phyloP scores from a whole-genome alignment of 225 moss, liverwort and hornwort genomes.

The Climacium dendroides region DNA sequence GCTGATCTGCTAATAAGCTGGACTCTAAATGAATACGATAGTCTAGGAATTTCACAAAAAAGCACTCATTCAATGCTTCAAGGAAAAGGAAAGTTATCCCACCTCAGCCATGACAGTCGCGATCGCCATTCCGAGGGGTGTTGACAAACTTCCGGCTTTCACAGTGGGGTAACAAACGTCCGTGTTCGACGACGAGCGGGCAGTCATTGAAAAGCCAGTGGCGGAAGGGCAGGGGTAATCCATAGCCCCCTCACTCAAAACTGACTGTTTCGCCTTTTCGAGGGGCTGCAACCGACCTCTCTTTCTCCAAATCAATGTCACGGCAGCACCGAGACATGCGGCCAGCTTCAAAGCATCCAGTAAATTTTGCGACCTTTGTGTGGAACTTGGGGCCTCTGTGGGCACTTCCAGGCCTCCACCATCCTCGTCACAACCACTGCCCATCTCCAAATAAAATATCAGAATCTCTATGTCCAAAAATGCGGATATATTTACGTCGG shows the following conservation, averaged over 20 bases:
- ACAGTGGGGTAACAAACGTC: constrained; percentile 13
- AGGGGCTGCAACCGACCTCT: not conserved
- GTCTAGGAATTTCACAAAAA: not conserved
- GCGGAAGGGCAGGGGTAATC: constrained; percentile 24
- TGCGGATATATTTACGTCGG: not conserved
- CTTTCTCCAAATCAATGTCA: constrained; percentile 33
- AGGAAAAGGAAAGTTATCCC: not conserved
- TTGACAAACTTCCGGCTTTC: constrained; percentile 37
- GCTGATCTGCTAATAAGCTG: not conserved
- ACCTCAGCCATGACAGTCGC: constrained; percentile 84
- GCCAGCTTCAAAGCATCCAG: constrained; percentile 47
- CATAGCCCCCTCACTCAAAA: constrained; percentile 3
- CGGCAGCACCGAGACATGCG: constrained; percentile 37
- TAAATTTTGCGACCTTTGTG: constrained; percentile 5
- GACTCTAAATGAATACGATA: not conserved
- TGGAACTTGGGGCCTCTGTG: not conserved
- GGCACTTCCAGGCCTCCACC: not conserved
- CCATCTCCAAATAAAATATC: not conserved
- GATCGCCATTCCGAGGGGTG: constrained; percentile 76
- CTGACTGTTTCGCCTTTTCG: constrained; percentile 4
- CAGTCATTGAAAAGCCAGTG: constrained; percentile 22
- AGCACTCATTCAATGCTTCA: not conserved
- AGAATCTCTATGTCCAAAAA: not conserved
- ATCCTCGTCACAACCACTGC: constrained; percentile 13
- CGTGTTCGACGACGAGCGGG: constrained; percentile 18